Conservation (phyloP, 208 protist species). For the Acanthamoeba castellanii region DNA sequence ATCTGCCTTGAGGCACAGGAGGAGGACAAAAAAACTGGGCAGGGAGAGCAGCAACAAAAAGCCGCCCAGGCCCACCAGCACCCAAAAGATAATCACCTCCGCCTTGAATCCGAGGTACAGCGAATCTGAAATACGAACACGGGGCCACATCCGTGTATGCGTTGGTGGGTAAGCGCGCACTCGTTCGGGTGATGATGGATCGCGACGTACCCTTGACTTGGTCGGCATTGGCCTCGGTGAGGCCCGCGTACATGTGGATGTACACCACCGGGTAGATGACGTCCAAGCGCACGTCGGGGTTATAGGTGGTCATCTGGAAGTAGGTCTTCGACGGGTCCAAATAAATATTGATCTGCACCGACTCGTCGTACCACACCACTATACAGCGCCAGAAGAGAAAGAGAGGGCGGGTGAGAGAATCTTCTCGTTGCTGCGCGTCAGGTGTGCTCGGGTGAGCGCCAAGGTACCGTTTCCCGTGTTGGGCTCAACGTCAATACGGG, state of each 20-base stretch:
- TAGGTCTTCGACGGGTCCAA: conserved; percentile 71
- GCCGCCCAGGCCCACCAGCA: background rate
- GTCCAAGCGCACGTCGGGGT: conserved; percentile 24
- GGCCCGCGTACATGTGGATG: conserved; percentile 42
- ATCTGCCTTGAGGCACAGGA: background rate
- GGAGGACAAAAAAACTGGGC: background rate
- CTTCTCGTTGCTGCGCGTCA: too few relatives aligned
- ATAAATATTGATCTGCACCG: conserved; percentile 69
- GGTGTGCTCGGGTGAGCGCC: background rate
- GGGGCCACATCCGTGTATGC: background rate
- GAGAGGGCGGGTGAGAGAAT: background rate
- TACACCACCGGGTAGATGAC: conserved; percentile 59
- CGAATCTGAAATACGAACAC: background rate
- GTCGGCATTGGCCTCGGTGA: conserved; percentile 59
- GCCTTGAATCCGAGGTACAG: conserved; percentile 34
- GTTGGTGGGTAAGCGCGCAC: background rate
- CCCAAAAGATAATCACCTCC: conserved; percentile 58
- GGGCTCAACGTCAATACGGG: conserved; percentile 67
- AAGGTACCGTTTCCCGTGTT: conserved; percentile 63
- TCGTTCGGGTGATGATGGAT: background rate
- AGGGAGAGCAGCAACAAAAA: conserved; percentile 5
- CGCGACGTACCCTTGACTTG: conserved; percentile 17
- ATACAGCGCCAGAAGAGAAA: background rate
- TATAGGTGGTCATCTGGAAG: conserved; percentile 60
- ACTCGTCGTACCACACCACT: conserved; percentile 66